A percentile compares a stretch with the other conserved stretches of the same genome.
phyloP scores from a whole-genome alignment of 176 grass and related monocot genomes.

The Musa acuminata region DNA sequence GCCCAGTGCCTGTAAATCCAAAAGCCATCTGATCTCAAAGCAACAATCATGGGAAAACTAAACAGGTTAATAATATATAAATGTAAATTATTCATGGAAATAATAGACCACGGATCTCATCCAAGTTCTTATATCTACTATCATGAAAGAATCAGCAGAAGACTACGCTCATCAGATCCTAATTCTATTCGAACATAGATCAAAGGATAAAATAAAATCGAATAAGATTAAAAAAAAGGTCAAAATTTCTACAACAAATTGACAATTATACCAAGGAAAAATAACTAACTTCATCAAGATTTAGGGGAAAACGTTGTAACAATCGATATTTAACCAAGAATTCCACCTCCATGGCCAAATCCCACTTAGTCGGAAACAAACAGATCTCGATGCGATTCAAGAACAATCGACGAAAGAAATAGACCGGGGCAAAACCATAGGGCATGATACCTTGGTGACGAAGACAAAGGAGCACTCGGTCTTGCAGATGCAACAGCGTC shows the following conservation, averaged over 20 bases:
- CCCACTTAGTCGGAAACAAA: too few species aligned
- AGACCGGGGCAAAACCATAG: conserved; percentile 16
- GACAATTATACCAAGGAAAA: neutral
- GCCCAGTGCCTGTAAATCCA: conserved; percentile 43
- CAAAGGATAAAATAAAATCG: neutral
- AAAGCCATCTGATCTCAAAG: neutral
- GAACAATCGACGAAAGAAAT: conserved; percentile 7
- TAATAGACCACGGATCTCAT: neutral
- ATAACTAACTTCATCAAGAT: neutral
- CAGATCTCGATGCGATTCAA: too few species aligned
- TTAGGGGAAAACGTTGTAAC: neutral
- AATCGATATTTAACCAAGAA: too few species aligned
- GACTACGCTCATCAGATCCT: too few species aligned
- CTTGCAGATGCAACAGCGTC: conserved; percentile 86
- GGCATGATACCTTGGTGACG: conserved; percentile 51
- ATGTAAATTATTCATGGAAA: too few species aligned
- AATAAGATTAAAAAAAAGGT: neutral
- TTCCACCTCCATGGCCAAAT: too few species aligned
- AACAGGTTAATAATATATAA: neutral
- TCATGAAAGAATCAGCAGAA: neutral
- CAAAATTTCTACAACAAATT: neutral
- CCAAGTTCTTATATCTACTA: neutral
- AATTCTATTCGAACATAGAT: neutral
- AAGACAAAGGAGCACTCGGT: conserved; percentile 54
- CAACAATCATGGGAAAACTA: neutral